Conservation (phyloP, 2,329 filamentous ascomycete species). For the Aspergillus calidoustus region DNA sequence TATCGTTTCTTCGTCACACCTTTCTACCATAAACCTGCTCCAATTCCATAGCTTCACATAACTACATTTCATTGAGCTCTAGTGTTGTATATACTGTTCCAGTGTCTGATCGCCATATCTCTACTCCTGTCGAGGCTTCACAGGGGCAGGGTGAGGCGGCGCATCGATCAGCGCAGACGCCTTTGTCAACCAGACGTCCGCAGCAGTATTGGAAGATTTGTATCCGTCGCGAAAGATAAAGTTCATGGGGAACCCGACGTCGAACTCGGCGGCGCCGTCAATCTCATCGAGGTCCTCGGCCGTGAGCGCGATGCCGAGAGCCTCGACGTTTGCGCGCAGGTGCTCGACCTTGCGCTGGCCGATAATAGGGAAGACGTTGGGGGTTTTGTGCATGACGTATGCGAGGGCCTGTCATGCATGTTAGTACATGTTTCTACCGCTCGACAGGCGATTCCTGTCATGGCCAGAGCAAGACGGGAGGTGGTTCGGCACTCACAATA, state of each 20-base stretch:
- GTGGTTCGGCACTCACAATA: conserved; percentile 3
- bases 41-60: no score
- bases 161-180: background rate
- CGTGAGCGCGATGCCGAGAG: conserved; percentile 48
- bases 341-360: conserved; percentile 60
- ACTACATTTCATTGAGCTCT: no score
- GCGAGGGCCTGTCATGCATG: conserved; percentile 45
- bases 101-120: no score
- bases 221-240: background rate
- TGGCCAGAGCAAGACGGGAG: background rate
- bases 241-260: conserved; percentile 7
- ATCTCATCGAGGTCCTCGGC: conserved; percentile 6
- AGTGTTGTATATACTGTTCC: no score
- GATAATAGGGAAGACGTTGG: conserved; percentile 59
- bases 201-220: background rate
- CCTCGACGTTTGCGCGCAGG: conserved; percentile 60
- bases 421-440: background rate
- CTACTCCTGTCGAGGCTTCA: conserved; percentile 3
- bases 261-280: conserved; percentile 2
- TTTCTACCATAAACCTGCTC: no score
- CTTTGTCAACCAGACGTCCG: background rate
- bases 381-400: conserved; percentile 58
- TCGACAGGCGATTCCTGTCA: no score
- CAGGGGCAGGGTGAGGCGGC: background rate
- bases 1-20: no score